Evolutionary conservation across 306 rosid genomes (phyloP), one percentile per base, ranked within the genome.

Genomic region (Pueraria montana): DNA sequence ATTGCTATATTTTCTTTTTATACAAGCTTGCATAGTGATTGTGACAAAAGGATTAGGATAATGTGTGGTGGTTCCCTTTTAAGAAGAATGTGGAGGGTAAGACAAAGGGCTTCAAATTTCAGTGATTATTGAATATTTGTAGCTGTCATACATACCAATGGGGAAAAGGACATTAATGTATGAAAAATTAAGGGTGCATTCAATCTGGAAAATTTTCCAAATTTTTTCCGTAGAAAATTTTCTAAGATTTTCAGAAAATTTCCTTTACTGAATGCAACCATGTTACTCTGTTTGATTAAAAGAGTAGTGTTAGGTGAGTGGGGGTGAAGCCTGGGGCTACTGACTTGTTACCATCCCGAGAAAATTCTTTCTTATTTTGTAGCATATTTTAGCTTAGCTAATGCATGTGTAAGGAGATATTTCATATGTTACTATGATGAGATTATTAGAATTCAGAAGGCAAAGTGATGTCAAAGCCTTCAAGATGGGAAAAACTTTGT

Each of bases 151-250:
- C 67, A 5, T 13, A 27, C 9, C 40, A 26, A 30, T 17, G 69
- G 43, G 9, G 38, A 61, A 61, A 61, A 26, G 18, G 40, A 26
- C 67, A 13, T 12, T 61, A 61, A 58, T 32, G 24, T 64, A 34
- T 36, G 74, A 20, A 68, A 68, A 40, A 11, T 68, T 68, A 42
- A 4, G 14, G 12, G 72, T 34, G 72, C 26, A 34, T 65, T 65
- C 48, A 21, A 42, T 53, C 3, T 4, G 8, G 36, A 59, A 59
- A 23, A 10, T 11, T 59, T 24, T 11, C 3, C 26, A 17, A 16
- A 50, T 14, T 50, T 50, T 21, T 16, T 50, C 56, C 21, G 21
- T 50, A 50, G 21, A 50, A 50, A 50, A 50, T 1, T 17, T 8
- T 16, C 0, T 0, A 16, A 17, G 56, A 50, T 50, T 50, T 16